Evolutionary conservation across 108 stramenopile species (phyloP).

Genomic region (Nitzschia inconspicua): DNA sequence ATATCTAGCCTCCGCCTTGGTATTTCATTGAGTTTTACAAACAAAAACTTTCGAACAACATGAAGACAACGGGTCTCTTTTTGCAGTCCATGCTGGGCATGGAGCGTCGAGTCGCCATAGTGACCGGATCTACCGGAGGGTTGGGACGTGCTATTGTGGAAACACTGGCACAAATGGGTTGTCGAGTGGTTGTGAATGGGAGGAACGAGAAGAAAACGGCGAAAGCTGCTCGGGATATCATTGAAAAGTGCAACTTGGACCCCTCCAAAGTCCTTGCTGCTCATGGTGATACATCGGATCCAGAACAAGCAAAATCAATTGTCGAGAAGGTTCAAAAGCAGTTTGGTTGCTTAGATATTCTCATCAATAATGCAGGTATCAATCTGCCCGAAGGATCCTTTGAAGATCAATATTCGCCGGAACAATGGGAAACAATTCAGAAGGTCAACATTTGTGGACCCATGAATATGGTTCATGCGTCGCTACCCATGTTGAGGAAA

Average conservation of each 20-base stretch:
- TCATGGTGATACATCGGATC: conserved; percentile 2
- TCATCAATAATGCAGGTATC: conserved; percentile 1
- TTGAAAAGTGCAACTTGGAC: neutral
- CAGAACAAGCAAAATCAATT: neutral
- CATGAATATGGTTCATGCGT: neutral
- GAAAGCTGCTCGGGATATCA: conserved; percentile 8
- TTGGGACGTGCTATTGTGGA: conserved; percentile 14
- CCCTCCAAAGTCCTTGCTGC: neutral
- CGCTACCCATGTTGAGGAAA: neutral
- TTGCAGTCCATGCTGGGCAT: too few relatives aligned
- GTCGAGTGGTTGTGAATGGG: conserved; percentile 12
- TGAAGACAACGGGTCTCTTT: too few relatives aligned
- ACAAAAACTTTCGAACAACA: too few relatives aligned
- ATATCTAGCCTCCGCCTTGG: too few relatives aligned
- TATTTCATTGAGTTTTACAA: too few relatives aligned
- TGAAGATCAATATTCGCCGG: neutral
- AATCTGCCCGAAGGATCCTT: neutral
- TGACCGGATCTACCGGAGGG: conserved; percentile 4
- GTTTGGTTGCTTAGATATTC: neutral
- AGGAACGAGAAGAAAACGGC: neutral
- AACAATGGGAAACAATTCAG: neutral
- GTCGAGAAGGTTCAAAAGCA: conserved; percentile 3
- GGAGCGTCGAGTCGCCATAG: conserved; percentile 7
- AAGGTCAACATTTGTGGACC: neutral
- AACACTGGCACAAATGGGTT: neutral